A percentile compares a stretch with the other conserved stretches of the same genome.
Conservation (phyloP, 2,329 filamentous ascomycete species). For the Bipolaris victoriae region DNA sequence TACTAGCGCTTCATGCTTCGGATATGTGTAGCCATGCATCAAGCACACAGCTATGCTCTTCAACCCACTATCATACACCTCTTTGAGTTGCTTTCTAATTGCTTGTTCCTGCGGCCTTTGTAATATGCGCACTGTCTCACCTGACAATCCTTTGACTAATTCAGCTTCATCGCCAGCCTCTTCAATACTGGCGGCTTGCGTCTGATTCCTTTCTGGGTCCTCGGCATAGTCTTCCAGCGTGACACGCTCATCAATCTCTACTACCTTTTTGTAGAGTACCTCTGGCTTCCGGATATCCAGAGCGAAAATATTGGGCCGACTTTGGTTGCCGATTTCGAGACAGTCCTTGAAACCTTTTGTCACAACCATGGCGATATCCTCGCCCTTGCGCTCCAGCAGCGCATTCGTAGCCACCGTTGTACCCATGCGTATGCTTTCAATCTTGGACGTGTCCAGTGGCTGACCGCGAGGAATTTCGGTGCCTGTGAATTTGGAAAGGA, state of each 20-base stretch:
- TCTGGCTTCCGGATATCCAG: conserved; percentile 86
- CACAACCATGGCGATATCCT: conserved; percentile 84
- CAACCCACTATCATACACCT: conserved; percentile 72
- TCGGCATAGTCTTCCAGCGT: conserved; percentile 92
- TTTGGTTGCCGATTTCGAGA: conserved; percentile 88
- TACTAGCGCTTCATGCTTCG: conserved; percentile 80
- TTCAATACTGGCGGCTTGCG: conserved; percentile 60
- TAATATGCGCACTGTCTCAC: conserved; percentile 75
- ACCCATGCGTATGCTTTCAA: conserved; percentile 93
- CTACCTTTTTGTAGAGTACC: conserved; percentile 80
- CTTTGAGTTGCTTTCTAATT: conserved; percentile 67
- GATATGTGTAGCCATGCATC: conserved; percentile 92
- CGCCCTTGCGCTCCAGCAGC: conserved; percentile 85
- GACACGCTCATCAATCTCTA: conserved; percentile 91
- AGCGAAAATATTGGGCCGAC: conserved; percentile 87
- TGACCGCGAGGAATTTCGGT: conserved; percentile 80
- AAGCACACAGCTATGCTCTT: conserved; percentile 86
- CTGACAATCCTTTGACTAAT: conserved; percentile 73
- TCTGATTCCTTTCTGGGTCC: conserved; percentile 71
- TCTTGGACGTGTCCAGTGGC: conserved; percentile 78
- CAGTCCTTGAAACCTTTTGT: conserved; percentile 90
- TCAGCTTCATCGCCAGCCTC: conserved; percentile 56
- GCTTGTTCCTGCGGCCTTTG: conserved; percentile 63
- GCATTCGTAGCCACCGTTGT: conserved; percentile 96
- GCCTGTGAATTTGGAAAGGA: conserved; percentile 77